Evolutionary conservation across 768 basidiomycete species (phyloP).

Genomic region (Lactarius hatsudake): DNA sequence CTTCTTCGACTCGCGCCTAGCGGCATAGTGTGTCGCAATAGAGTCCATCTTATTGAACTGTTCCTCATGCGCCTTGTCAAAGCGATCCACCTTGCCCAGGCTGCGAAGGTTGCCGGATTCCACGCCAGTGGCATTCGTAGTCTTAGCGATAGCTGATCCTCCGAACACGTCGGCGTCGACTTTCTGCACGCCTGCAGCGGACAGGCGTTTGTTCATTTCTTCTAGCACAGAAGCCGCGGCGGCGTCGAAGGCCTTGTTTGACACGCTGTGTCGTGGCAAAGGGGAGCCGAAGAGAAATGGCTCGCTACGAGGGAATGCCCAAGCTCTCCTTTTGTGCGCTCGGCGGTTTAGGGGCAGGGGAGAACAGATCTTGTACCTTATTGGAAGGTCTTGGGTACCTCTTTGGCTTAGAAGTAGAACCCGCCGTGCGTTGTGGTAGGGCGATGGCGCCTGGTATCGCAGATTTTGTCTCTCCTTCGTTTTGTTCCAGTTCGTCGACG

Average conservation of each 20-base stretch:
- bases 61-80: constrained; percentile 60
- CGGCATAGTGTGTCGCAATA: constrained; percentile 55
- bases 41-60: constrained; percentile 78
- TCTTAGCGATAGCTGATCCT: constrained; percentile 26
- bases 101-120: constrained; percentile 11
- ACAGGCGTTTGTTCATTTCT: constrained; percentile 78
- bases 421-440: constrained; percentile 26
- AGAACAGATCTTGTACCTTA: constrained; percentile 40
- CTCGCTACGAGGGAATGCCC: constrained; percentile 35
- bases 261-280: constrained; percentile 56
- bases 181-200: constrained; percentile 51
- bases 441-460: constrained; percentile 36
- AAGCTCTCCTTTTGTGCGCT: constrained; percentile 10
- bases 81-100: constrained; percentile 32
- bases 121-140: constrained; percentile 1
- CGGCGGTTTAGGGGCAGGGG: constrained; percentile 35
- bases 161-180: constrained; percentile 47
- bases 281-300: constrained; percentile 82
- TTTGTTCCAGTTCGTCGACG: constrained; percentile 33
- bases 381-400: constrained; percentile 35
- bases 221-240: constrained; percentile 71
- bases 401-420: constrained; percentile 32
- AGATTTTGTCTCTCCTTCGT: constrained; percentile 36
- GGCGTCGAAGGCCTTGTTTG: constrained; percentile 62
- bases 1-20: constrained; percentile 40